Conservation (phyloP, 306 rosid species). For the Hippophae rhamnoides region DNA sequence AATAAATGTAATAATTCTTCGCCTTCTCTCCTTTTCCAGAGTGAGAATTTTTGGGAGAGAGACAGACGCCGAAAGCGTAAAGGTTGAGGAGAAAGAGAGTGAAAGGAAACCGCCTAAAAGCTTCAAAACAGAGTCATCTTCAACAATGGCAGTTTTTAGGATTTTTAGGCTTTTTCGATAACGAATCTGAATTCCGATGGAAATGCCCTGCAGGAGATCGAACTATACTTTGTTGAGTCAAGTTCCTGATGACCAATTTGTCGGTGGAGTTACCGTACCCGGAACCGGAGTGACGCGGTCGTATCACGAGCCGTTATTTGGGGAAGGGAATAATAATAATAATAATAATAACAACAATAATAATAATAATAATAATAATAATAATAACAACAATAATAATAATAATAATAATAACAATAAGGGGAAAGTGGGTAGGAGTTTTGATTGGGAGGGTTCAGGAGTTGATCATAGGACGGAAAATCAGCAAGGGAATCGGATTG, state of each 20-base stretch:
- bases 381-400: conserved; percentile 27
- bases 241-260: conserved; percentile 60
- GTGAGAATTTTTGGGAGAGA: conserved; percentile 35
- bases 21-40: conserved; percentile 30
- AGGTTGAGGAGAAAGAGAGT: too few species aligned
- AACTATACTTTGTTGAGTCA: conserved; percentile 77
- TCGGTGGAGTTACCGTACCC: conserved; percentile 14
- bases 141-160: conserved; percentile 59
- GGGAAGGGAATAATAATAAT: conserved; percentile 38
- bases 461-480: conserved; percentile 42
- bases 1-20: conserved; percentile 11
- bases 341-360: conserved; percentile 25
- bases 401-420: conserved; percentile 29
- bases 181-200: conserved; percentile 37
- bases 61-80: not conserved
- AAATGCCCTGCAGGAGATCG: conserved; percentile 81
- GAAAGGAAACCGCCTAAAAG: conserved; percentile 3
- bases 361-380: conserved; percentile 26
- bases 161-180: conserved; percentile 20
- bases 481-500: conserved; percentile 70
- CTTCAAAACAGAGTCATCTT: conserved; percentile 12
- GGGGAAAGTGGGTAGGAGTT: conserved; percentile 40
- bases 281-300: conserved; percentile 35
- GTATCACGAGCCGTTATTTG: conserved; percentile 41
- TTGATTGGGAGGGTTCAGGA: conserved; percentile 58